Base-by-base conservation (phyloP, 2,329 filamentous ascomycete genomes). In the Arthrobotrys entomopaga region DNA sequence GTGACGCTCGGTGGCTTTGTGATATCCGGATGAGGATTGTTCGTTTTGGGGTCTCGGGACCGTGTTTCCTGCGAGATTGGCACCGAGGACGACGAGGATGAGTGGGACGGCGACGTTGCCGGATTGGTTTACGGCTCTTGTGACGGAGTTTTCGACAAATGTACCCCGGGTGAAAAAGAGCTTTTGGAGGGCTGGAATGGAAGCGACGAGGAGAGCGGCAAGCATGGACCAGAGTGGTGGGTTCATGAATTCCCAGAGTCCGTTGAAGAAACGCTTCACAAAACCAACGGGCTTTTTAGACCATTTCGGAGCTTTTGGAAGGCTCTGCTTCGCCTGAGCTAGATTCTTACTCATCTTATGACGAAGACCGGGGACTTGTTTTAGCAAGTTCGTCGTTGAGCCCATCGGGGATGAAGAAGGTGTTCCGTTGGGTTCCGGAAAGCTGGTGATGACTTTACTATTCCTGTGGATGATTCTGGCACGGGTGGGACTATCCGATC, bases 191-290 rank as follows among this genome's bases (percentile, higher is more conserved):
- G 84, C 80, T 0, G 95, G 95, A 4, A 97, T 87, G 0, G 93
- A 96, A 1, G 95, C 95, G 4, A 99, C 91, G 58, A 97, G 83
- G 52, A 98, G 89, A n/a, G 95, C 92, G 43, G 89, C 84, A 38
- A 98, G 84, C 95, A 99, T 98, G 29, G 95, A 93, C 93, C 93
- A 98, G 24, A 99, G 88, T 0, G 95, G 95, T 48, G 95, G 94
- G 82, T 98, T 98, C 94, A 99, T 98, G 81, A 97, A 97, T 54
- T 91, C 90, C 91, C 91, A 95, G 11, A 93, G 81, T 60, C 93
- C 93, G 56, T 82, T 82, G 77, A 87, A 82, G 78, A 91, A 89
- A 76, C 81, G 86, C 46, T 67, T 67, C 20, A 75, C 16, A n/a
- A 64, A 53, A 0, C 71, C 69, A n/a, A 50, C 69, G 1, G 69